Evolutionary conservation across 2,329 filamentous ascomycete species (phyloP).

Genomic region (Stromatinia cepivora): DNA sequence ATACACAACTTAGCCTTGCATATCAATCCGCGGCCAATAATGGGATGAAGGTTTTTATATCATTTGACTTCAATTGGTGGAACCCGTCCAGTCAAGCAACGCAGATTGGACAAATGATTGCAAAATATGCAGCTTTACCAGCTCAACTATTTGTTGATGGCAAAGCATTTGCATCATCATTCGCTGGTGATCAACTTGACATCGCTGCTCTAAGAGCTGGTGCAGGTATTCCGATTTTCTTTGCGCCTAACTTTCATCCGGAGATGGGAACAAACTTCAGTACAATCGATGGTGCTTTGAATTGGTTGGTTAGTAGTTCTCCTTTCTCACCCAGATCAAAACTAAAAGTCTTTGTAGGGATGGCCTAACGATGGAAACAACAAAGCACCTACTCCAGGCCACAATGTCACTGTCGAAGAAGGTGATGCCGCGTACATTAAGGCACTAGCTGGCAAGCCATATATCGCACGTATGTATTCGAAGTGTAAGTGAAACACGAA

Average conservation of each 20-base stretch:
- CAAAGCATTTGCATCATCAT: slow-evolving; percentile 47
- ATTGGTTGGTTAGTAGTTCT: slow-evolving; percentile 29
- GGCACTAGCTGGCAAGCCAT: slow-evolving; percentile 31
- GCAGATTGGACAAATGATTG: slow-evolving; percentile 36
- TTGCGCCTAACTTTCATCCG: slow-evolving; percentile 34
- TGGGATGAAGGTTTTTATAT: slow-evolving; percentile 41
- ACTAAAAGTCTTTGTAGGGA: slow-evolving; percentile 22
- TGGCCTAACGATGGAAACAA: slow-evolving; percentile 34
- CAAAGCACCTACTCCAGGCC: slow-evolving; percentile 30
- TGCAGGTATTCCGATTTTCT: slow-evolving; percentile 34
- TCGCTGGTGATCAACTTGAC: slow-evolving; percentile 51
- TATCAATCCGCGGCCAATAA: slow-evolving; percentile 36
- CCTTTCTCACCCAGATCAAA: too few relatives aligned
- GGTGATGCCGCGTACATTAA: slow-evolving; percentile 29
- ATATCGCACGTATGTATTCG: slow-evolving; percentile 30
- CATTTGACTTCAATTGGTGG: slow-evolving; percentile 39
- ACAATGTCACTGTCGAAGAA: slow-evolving; percentile 30
- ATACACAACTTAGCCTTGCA: slow-evolving; percentile 37
- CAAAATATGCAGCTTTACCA: slow-evolving; percentile 37
- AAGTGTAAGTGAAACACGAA: neutral
- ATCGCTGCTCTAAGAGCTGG: slow-evolving; percentile 44
- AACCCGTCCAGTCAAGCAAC: slow-evolving; percentile 25
- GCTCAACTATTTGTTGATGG: slow-evolving; percentile 42
- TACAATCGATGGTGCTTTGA: slow-evolving; percentile 31
- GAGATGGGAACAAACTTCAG: slow-evolving; percentile 26